Evolutionary conservation across 768 basidiomycete species (phyloP), one percentile per base, ranked within the genome.

Genomic region (Leccinum broughii): DNA sequence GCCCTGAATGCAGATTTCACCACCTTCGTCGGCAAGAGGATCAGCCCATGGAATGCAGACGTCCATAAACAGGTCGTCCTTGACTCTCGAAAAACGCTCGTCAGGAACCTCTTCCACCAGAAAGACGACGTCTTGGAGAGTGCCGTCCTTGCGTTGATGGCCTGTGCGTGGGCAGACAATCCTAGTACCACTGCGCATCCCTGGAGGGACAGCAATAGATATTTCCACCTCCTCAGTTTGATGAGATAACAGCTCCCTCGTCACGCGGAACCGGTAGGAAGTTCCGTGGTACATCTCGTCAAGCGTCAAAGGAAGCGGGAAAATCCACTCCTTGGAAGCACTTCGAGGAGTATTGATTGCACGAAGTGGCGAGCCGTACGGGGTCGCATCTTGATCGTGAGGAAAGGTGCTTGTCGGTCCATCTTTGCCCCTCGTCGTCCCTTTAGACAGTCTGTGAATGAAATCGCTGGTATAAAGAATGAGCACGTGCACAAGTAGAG

Each of bases 81-180:
- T 80, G 15, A 81, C 73, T 58, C 88, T 77, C 15, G 77, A 74
- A 68, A 89, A 89, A 35, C 80, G 77, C 49, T 83, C 76, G 63
- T 89, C 85, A 50, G 79, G 77, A 22, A 79, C 73, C 66, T 87
- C 83, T 64, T 86, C 83, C 32, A 89, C 76, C 54, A 89, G 72
- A 65, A 90, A 90, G 20, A 85, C 82, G 55, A 90, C 80, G 57
- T 89, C 86, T 64, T 90, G 87, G 55, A 81, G 80, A 11, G 76
- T 71, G 13, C 83, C 82, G 58, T 81, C 79, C 61, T 77, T 76
- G 58, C 81, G 77, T 65, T 90, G 86, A 73, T 89, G 85, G n/a
- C 88, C 88, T 8, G 83, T 81, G n/a, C 81, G 78, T 39, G 82
- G 80, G 60, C 86, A 88, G 41, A 83, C 68, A 35, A 90, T 83